Evolutionary conservation across 2,329 filamentous ascomycete species (phyloP).

Genomic region (Pseudogymnoascus sp.): DNA sequence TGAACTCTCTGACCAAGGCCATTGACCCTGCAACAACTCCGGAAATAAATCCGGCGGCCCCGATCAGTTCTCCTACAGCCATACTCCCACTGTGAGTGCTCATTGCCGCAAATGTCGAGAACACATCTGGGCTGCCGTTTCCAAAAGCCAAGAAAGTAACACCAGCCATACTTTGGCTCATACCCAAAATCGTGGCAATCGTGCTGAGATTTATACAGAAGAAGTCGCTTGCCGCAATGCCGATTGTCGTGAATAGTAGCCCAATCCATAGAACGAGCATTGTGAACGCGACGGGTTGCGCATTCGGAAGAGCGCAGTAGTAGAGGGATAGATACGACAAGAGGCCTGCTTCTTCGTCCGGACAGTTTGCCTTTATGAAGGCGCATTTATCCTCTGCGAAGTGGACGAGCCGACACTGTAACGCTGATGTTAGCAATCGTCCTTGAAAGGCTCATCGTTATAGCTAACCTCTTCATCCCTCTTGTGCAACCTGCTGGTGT

Average conservation of each 20-base stretch:
- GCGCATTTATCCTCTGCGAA: slow-evolving; percentile 72
- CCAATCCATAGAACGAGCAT: slow-evolving; percentile 77
- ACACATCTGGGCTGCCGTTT: slow-evolving; percentile 96
- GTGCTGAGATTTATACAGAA: slow-evolving; percentile 96
- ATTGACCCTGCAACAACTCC: slow-evolving; percentile 94
- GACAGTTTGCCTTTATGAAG: slow-evolving; percentile 75
- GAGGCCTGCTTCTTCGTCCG: slow-evolving; percentile 82
- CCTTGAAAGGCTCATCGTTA: background rate
- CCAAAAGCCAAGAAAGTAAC: slow-evolving; percentile 96
- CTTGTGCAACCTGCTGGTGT: slow-evolving; percentile 22
- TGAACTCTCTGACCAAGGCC: slow-evolving; percentile 92
- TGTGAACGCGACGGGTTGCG: slow-evolving; percentile 69
- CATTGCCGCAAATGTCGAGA: slow-evolving; percentile 98
- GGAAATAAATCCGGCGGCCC: slow-evolving; percentile 91
- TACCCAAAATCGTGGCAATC: slow-evolving; percentile 77
- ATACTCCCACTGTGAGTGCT: slow-evolving; percentile 93
- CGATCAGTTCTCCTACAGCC: slow-evolving; percentile 89
- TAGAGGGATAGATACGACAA: slow-evolving; percentile 84
- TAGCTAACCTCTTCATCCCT: slow-evolving; percentile 28
- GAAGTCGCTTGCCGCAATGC: slow-evolving; percentile 96
- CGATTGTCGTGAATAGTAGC: slow-evolving; percentile 90
- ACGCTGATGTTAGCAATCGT: background rate
- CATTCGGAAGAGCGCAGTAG: slow-evolving; percentile 68
- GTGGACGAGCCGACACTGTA: slow-evolving; percentile 72
- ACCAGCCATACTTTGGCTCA: slow-evolving; percentile 92